A percentile compares a stretch with the other conserved stretches of the same genome.
Conservation (phyloP, 257 asterid genomes). For the Handroanthus guayacan region DNA sequence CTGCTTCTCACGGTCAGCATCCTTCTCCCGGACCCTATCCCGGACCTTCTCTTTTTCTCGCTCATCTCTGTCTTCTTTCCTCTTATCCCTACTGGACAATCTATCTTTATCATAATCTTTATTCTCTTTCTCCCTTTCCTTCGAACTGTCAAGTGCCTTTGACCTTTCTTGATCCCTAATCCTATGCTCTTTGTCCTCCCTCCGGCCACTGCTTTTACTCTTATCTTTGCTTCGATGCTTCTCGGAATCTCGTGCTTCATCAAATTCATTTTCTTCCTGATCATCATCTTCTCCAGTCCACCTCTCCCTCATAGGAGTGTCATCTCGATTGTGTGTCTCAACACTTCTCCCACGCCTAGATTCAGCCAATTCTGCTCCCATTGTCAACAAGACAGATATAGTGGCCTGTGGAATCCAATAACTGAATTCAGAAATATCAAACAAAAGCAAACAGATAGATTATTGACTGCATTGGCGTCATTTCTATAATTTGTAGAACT, state of each 20-base stretch:
- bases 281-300: conserved; percentile 63
- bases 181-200: conserved; percentile 76
- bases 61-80: conserved; percentile 76
- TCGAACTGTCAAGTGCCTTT: conserved; percentile 44
- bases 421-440: conserved; percentile 23
- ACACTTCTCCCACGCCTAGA: conserved; percentile 55
- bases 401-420: conserved; percentile 13
- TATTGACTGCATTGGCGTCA: background rate
- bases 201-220: conserved; percentile 59
- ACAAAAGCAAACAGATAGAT: background rate
- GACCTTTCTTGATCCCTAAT: conserved; percentile 70
- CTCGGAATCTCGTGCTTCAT: conserved; percentile 54
- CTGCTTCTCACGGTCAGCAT: conserved; percentile 62
- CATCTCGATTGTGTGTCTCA: conserved; percentile 62
- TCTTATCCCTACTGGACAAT: conserved; percentile 59
- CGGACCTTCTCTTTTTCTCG: conserved; percentile 61
- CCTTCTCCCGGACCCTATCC: conserved; percentile 64
- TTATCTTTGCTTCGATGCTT: conserved; percentile 70
- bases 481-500: background rate
- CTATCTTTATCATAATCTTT: conserved; percentile 59
- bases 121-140: conserved; percentile 61
- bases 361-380: conserved; percentile 54
- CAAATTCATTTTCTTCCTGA: conserved; percentile 53
- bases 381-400: conserved; percentile 21
- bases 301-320: conserved; percentile 56